These are phyloP conservation scores for Hypsizygus marmoreus DNA, from an alignment of 768 basidiomycete species.

Conservation along the genomic window DNA sequence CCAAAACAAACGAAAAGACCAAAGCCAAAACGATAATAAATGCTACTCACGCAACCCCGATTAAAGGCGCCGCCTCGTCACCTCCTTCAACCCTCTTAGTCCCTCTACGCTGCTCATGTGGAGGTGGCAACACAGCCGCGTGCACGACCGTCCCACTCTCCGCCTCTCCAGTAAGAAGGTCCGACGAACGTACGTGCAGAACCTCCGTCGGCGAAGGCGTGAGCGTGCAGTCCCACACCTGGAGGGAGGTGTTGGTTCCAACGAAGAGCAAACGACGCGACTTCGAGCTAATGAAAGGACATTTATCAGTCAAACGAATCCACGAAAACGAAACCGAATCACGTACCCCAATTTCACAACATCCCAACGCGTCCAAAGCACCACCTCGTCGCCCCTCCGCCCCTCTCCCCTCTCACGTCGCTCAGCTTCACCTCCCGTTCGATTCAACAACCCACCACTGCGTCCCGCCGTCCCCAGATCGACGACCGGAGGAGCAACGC, in stretches of 20 bases:
- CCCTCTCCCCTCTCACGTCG: not conserved
- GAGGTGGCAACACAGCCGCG: constrained; percentile 43
- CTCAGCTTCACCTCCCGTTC: not conserved
- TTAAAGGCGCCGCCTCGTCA: constrained; percentile 27
- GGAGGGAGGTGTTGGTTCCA: constrained; percentile 49
- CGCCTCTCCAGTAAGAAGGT: not conserved
- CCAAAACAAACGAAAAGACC: not conserved
- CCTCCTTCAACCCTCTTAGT: constrained; percentile 26
- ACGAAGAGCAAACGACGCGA: constrained; percentile 28
- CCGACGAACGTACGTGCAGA: constrained; percentile 22
- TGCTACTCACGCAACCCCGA: constrained; percentile 39
- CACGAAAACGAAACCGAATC: not conserved
- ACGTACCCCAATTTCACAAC: not conserved
- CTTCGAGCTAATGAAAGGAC: not conserved
- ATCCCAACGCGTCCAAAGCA: constrained; percentile 8
- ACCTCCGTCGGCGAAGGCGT: constrained; percentile 48
- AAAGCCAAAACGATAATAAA: too few species aligned
- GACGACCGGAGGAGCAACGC: constrained; percentile 7
- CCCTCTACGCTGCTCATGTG: not conserved
- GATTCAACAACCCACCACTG: too few species aligned
- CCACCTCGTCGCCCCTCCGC: not conserved
- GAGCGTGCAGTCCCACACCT: constrained; percentile 65
- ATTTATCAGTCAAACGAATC: not conserved
- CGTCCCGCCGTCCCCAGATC: constrained; percentile 11
- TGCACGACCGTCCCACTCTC: constrained; percentile 24